Conservation (phyloP, 2,329 filamentous ascomycete species). For the Penicillium olsonii region DNA sequence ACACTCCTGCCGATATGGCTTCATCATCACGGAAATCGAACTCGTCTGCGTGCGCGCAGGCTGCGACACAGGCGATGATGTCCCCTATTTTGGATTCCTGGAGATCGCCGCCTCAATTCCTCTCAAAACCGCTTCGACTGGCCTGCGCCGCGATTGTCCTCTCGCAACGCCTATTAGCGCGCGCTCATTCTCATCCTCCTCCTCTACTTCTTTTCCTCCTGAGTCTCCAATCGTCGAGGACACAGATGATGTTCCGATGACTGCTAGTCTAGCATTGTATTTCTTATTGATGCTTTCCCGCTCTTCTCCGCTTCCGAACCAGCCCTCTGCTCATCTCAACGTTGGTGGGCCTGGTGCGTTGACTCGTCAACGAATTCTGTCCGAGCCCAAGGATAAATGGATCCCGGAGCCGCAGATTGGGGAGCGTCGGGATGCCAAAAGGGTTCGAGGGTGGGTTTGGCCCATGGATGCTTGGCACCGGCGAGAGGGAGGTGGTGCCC, state of each 20-base stretch:
- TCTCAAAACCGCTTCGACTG: slow-evolving; percentile 47
- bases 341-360: slow-evolving; percentile 60
- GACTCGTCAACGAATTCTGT: slow-evolving; percentile 56
- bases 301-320: slow-evolving; percentile 58
- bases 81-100: slow-evolving; percentile 84
- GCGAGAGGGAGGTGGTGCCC: slow-evolving; percentile 50
- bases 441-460: slow-evolving; percentile 62
- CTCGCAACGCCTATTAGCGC: slow-evolving; percentile 35
- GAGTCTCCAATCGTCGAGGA: slow-evolving; percentile 19
- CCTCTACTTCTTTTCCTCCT: slow-evolving; percentile 5
- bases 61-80: slow-evolving; percentile 55
- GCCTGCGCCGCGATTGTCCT: slow-evolving; percentile 19
- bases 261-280: slow-evolving; percentile 62
- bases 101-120: slow-evolving; percentile 67
- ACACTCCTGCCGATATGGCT: slow-evolving; percentile 89
- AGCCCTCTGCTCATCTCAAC: slow-evolving; percentile 60
- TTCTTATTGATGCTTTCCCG: slow-evolving; percentile 68
- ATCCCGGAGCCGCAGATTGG: slow-evolving; percentile 61
- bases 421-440: slow-evolving; percentile 63
- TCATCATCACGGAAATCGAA: slow-evolving; percentile 95
- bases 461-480: slow-evolving; percentile 63
- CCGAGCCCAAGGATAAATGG: slow-evolving; percentile 60
- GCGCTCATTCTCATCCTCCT: slow-evolving; percentile 30
- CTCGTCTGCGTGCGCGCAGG: slow-evolving; percentile 86
- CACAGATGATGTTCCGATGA: slow-evolving; percentile 43